phyloP scores from a whole-genome alignment of 441 rosid species.

The Bruguiera hainesii region DNA sequence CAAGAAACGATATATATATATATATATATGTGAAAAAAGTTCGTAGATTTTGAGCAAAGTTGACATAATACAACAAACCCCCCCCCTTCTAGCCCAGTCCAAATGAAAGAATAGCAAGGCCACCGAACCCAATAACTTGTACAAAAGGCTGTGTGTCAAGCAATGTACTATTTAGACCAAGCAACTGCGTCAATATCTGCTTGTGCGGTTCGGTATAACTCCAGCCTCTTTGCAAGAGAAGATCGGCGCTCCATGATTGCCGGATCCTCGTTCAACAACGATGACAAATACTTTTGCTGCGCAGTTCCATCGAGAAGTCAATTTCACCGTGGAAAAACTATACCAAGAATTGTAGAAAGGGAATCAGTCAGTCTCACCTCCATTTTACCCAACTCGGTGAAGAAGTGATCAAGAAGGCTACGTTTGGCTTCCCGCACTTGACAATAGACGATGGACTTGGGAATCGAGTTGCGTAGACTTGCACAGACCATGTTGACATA shows the following conservation, averaged over 20 bases:
- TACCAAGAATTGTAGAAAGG: not conserved
- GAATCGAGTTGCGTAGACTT: slow-evolving; percentile 78
- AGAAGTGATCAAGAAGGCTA: slow-evolving; percentile 85
- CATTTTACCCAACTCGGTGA: slow-evolving; percentile 83
- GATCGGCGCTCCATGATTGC: slow-evolving; percentile 90
- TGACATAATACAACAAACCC: slow-evolving; percentile 6
- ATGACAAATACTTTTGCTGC: slow-evolving; percentile 81
- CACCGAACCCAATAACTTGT: slow-evolving; percentile 9
- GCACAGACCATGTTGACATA: slow-evolving; percentile 92
- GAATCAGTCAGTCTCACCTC: slow-evolving; percentile 49
- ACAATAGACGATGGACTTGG: slow-evolving; percentile 86
- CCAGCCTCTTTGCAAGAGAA: slow-evolving; percentile 75
- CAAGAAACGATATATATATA: too few species aligned
- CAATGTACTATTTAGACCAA: slow-evolving; percentile 70
- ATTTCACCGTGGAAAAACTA: not conserved
- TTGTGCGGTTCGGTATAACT: slow-evolving; percentile 86
- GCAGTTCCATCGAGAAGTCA: not conserved
- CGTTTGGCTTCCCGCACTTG: slow-evolving; percentile 97
- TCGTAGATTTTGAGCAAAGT: not conserved
- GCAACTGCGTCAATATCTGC: slow-evolving; percentile 84
- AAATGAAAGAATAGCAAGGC: slow-evolving; percentile 30
- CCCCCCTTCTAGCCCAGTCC: not conserved
- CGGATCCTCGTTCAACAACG: slow-evolving; percentile 88
- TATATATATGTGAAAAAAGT: too few species aligned
- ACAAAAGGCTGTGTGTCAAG: not conserved